A percentile compares a stretch with the other conserved stretches of the same genome.
phyloP scores from a whole-genome alignment of 2,329 filamentous ascomycete genomes.

The Waltergamsia citrina region DNA sequence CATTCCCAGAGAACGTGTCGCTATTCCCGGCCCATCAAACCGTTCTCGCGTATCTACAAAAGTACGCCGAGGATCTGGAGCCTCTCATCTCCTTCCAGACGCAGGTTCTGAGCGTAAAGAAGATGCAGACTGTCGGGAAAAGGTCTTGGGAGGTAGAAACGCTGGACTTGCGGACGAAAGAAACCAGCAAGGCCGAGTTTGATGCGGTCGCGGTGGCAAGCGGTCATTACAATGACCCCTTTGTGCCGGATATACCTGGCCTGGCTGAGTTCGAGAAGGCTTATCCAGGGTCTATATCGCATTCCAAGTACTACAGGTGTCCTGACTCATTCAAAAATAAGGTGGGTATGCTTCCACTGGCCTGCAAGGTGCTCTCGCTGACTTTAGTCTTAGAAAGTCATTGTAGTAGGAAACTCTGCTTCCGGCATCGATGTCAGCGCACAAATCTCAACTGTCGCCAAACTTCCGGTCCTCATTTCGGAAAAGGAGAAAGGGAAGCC shows the following conservation, averaged over 20 bases:
- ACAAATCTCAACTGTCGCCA: conserved; percentile 48
- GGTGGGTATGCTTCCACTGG: conserved; percentile 24
- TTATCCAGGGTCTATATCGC: conserved; percentile 38
- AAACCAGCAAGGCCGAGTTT: conserved; percentile 26
- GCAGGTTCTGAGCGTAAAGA: conserved; percentile 42
- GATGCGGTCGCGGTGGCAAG: conserved; percentile 55
- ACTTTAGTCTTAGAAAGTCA: conserved; percentile 52
- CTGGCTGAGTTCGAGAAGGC: conserved; percentile 34
- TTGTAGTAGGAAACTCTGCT: conserved; percentile 60
- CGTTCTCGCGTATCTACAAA: conserved; percentile 56
- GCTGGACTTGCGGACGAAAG: conserved; percentile 16
- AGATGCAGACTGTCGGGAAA: conserved; percentile 19
- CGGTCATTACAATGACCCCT: conserved; percentile 52
- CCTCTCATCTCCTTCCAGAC: conserved; percentile 50
- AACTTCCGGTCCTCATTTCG: conserved; percentile 45
- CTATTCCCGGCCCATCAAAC: conserved; percentile 58
- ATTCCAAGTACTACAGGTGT: conserved; percentile 44
- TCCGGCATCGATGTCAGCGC: conserved; percentile 62
- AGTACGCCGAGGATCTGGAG: conserved; percentile 51
- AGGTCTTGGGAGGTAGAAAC: conserved; percentile 33
- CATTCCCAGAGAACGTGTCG: conserved; percentile 46
- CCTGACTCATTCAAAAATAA: conserved; percentile 33
- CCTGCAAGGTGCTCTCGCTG: no score
- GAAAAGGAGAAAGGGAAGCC: conserved; percentile 27
- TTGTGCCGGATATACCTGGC: conserved; percentile 38